Conservation (phyloP, 768 basidiomycete genomes). For the Phaffia tasmanica region DNA sequence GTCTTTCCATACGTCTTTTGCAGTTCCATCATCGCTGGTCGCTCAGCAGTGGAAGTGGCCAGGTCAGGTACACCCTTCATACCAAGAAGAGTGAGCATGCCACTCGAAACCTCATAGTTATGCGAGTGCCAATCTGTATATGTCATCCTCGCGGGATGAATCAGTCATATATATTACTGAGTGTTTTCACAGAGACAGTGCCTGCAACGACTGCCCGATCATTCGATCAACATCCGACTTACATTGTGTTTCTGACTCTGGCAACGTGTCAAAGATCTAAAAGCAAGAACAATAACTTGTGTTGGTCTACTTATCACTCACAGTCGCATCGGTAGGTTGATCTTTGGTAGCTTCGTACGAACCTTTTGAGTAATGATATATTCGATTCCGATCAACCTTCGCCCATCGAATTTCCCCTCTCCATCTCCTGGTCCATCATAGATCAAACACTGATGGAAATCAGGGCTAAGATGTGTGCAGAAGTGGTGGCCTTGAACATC, state of each 20-base stretch:
- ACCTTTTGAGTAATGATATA: slow-evolving; percentile 9
- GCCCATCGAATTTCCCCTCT: background rate
- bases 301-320: background rate
- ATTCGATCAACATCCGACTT: background rate
- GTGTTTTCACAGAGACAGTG: too few relatives aligned
- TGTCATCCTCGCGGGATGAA: background rate
- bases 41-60: slow-evolving; percentile 1
- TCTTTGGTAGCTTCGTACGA: background rate
- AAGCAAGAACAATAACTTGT: background rate
- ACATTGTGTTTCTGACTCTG: slow-evolving; percentile 10
- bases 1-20: slow-evolving; percentile 47
- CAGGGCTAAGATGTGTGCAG: background rate
- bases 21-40: slow-evolving; percentile 40
- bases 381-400: slow-evolving; percentile 7
- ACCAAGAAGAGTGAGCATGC: slow-evolving; percentile 6
- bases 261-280: slow-evolving; percentile 8
- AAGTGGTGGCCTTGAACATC: slow-evolving; percentile 37
- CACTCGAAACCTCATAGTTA: slow-evolving; percentile 4
- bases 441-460: slow-evolving; percentile 6
- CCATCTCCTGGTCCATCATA: slow-evolving; percentile 7
- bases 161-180: too few relatives aligned
- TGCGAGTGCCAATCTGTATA: slow-evolving; percentile 4
- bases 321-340: background rate
- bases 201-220: background rate
- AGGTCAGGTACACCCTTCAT: slow-evolving; percentile 5